Conservation (phyloP, 1,139 yeast genomes). For the Yamadazyma atlantica region DNA sequence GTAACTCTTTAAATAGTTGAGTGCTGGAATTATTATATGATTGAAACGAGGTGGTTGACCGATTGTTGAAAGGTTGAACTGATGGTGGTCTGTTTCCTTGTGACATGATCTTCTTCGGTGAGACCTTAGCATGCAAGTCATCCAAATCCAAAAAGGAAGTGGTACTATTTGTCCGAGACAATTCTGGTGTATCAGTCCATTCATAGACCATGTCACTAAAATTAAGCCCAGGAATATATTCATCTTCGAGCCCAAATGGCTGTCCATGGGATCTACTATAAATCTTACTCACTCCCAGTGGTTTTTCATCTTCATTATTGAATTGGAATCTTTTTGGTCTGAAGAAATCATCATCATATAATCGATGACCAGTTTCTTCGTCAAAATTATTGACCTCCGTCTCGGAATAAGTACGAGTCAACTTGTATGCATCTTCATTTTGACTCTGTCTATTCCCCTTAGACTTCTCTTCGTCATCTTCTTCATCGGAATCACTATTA, state of each 20-base stretch:
- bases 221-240: constrained; percentile 67
- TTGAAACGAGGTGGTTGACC: neutral
- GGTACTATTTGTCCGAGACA: constrained; percentile 21
- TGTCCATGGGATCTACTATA: constrained; percentile 25
- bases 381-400: constrained; percentile 55
- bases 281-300: constrained; percentile 17
- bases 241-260: constrained; percentile 62
- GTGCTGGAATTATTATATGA: constrained; percentile 1
- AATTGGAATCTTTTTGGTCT: constrained; percentile 28
- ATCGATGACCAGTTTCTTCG: constrained; percentile 48
- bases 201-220: constrained; percentile 44
- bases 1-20: constrained; percentile 22
- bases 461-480: constrained; percentile 6
- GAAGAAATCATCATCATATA: constrained; percentile 49
- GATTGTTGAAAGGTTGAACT: neutral
- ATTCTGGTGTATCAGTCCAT: constrained; percentile 28
- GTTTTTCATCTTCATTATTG: constrained; percentile 6
- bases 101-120: constrained; percentile 43
- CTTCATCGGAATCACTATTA: constrained; percentile 3
- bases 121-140: constrained; percentile 47
- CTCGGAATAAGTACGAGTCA: constrained; percentile 55
- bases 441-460: too few species aligned
- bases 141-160: constrained; percentile 42
- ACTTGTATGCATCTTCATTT: constrained; percentile 18
- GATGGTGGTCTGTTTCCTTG: neutral